Conservation (phyloP, 441 rosid species). For the Pelargonium hybrid region DNA sequence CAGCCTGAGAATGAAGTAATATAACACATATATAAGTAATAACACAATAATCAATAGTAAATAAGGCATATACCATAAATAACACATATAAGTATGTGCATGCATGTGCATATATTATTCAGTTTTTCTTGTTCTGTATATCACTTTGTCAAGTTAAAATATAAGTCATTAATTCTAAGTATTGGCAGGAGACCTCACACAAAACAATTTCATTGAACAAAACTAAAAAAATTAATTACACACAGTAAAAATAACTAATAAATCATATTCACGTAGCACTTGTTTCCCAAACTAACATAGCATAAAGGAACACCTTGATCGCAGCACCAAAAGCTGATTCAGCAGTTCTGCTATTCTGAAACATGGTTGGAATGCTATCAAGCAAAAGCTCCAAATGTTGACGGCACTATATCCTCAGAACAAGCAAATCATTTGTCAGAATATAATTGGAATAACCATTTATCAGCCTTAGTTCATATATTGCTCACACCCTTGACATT, state of each 20-base stretch:
- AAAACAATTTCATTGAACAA: too few relatives aligned
- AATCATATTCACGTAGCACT: slow-evolving; percentile 4
- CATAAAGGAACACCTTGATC: slow-evolving; percentile 44
- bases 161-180: too few relatives aligned
- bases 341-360: slow-evolving; percentile 66
- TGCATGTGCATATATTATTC: background rate
- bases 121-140: too few relatives aligned
- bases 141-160: too few relatives aligned
- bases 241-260: background rate
- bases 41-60: too few relatives aligned
- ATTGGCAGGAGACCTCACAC: too few relatives aligned
- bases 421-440: slow-evolving; percentile 14
- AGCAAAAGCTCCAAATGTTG: slow-evolving; percentile 87
- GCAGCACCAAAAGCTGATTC: slow-evolving; percentile 99
- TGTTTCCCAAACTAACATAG: too few relatives aligned
- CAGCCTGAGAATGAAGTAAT: slow-evolving; percentile 46
- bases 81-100: too few relatives aligned
- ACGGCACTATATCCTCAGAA: slow-evolving; percentile 56
- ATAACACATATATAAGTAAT: too few relatives aligned
- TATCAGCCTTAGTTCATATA: background rate
- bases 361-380: slow-evolving; percentile 91
- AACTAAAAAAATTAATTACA: too few relatives aligned
- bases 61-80: too few relatives aligned
- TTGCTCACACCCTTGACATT: background rate
- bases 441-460: background rate